Base-by-base conservation (phyloP, 2,329 filamentous ascomycete genomes). In the Aspergillus sp. region DNA sequence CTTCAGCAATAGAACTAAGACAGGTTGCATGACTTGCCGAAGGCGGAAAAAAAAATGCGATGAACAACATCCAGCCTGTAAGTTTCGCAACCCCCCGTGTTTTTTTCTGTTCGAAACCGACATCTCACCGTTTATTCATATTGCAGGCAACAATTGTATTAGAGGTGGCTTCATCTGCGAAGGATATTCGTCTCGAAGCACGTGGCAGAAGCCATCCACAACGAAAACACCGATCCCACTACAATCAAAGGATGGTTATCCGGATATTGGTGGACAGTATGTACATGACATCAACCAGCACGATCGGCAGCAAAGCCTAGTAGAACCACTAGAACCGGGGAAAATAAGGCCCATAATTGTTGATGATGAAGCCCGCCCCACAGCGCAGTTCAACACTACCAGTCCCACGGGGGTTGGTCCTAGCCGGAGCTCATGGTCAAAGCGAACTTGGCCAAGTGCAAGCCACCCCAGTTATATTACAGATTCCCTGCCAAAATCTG, bases 41-140 rank as follows among this genome's bases (percentile, higher is more conserved):
- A 86, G 86, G 71, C 85, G 93, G 58, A 98, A 98, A 83, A 98
- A 98, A 86, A 98, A 98, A 77, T 98, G 95, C 71, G 93, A 98
- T 71, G 95, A 98, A 79, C 85, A 84, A 54, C 96, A 96, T 74
- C 95, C 95, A 25, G 87, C 91, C 74, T 98, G 95, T 96, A 81
- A 82, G 90, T 74, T 50, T 45, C 35, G 12, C n/a, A 37, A 19
- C 17, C 15, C 6, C 23, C n/a, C 33, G 47, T 59, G 7, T 56
- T 55, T 15, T 8, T 17, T 51, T 50, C 55, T 52, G 23, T 45
- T 55, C 31, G 46, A 39, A 12, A 12, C 23, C 21, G 3, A 12
- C n/a, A n/a, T 15, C n/a, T 11, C 53, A 54, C 57, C 23, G 56
- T 49, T 56, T 51, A 59, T 52, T 23, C 55, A 47, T 27, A 50